Evolutionary conservation across 768 basidiomycete genomes (phyloP), one percentile per base, ranked within the genome.

Genomic region (Saitozyma sp.): DNA sequence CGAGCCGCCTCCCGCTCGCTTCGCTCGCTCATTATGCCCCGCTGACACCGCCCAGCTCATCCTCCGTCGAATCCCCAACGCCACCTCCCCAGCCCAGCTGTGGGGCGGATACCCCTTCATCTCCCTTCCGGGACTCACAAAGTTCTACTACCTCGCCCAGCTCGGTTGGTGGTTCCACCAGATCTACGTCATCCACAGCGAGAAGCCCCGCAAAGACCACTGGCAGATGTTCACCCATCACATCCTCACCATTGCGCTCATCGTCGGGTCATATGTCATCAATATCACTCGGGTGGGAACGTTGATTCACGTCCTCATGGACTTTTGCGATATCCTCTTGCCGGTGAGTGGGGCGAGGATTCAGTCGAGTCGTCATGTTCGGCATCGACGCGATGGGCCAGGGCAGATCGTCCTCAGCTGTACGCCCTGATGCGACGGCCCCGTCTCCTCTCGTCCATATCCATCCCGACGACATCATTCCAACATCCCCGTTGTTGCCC

Each of bases 181-280:
- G 79, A 83, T 96, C 10, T 83, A 97, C 64, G 88, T 95, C 61
- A 84, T 99, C 78, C 91, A 97, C 79, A 88, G 93, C 37, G 96
- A 99, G 79, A 92, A 88, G 45, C 85, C 87, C 58, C 84, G 96
- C 60, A 92, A 91, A 77, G 96, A 99, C 79, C 92, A 97, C 79
- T 82, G 83, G 70, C 95, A 97, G 80, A 97, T 97, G 95, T 89
- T 97, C 85, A 82, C 87, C 29, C 96, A 99, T 82, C 96, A 99
- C 77, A 76, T 95, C 69, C 89, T 98, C 68, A 95, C 93, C 11
- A 84, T 93, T 63, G 74, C 83, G 54, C 85, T 99, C 64, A 86
- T 97, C 81, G 79, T 83, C 41, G 73, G 82, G 46, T 92, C 90
- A 78, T 98, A 96, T 80, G 84, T 84, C 63, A 86, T 84, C 76